A percentile compares a stretch with the other conserved stretches of the same genome.
These are phyloP conservation scores for Harrya chromipes DNA, from an alignment of 768 basidiomycete species.

Conservation along the genomic window DNA sequence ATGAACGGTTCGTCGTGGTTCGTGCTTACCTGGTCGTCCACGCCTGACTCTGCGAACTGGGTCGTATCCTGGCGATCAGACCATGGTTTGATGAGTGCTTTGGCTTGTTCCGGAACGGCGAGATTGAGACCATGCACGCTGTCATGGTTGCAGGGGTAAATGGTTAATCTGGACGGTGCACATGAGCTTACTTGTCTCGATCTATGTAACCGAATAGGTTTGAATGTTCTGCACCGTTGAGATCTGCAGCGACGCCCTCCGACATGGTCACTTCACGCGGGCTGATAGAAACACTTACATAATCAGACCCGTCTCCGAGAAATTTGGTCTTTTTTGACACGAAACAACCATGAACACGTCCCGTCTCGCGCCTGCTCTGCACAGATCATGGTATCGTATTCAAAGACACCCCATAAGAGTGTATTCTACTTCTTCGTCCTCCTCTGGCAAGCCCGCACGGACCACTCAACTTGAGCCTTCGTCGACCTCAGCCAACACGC, in stretches of 20 bases:
- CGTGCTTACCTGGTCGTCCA: slow-evolving; percentile 74
- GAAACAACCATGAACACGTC: slow-evolving; percentile 27
- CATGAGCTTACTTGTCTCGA: slow-evolving; percentile 53
- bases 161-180: background rate
- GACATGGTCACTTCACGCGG: background rate
- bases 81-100: slow-evolving; percentile 79
- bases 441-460: slow-evolving; percentile 1
- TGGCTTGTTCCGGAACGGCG: slow-evolving; percentile 76
- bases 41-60: slow-evolving; percentile 70
- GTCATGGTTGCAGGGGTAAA: background rate
- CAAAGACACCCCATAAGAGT: slow-evolving; percentile 6
- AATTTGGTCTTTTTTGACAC: slow-evolving; percentile 7
- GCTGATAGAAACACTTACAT: too few relatives aligned
- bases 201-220: slow-evolving; percentile 63
- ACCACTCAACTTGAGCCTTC: slow-evolving; percentile 2
- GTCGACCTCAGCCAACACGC: slow-evolving; percentile 1
- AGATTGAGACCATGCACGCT: slow-evolving; percentile 83
- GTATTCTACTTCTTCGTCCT: slow-evolving; percentile 16
- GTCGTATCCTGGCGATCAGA: slow-evolving; percentile 66
- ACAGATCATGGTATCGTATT: slow-evolving; percentile 6
- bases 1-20: slow-evolving; percentile 2
- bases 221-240: slow-evolving; percentile 46
- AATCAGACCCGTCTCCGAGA: background rate
- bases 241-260: slow-evolving; percentile 35
- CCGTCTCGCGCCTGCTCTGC: slow-evolving; percentile 11